A percentile compares a stretch with the other conserved stretches of the same genome.
phyloP scores from a whole-genome alignment of 148 eudicot species.

The Nepenthes mirabilis region DNA sequence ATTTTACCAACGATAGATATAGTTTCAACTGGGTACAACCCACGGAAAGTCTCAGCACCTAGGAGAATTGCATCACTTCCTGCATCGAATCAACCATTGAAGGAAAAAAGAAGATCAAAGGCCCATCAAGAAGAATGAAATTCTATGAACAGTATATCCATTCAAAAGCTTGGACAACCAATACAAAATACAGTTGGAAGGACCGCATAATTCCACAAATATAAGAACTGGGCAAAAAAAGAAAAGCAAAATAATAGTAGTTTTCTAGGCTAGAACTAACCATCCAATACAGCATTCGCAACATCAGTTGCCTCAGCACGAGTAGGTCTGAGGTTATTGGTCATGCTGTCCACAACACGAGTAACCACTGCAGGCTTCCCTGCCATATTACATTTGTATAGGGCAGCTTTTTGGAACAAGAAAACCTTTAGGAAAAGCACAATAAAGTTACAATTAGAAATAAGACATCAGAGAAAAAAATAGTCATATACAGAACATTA shows the following conservation, averaged over 20 bases:
- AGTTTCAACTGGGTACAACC: conserved; percentile 84
- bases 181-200: background rate
- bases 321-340: conserved; percentile 90
- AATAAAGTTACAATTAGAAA: background rate
- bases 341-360: conserved; percentile 99
- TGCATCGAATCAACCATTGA: conserved; percentile 15
- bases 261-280: conserved; percentile 13
- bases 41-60: conserved; percentile 93
- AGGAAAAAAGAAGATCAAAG: background rate
- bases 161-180: background rate
- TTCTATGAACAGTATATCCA: background rate
- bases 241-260: background rate
- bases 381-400: conserved; percentile 91
- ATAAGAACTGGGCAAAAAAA: background rate
- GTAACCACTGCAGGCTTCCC: conserved; percentile 97
- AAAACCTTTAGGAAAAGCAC: conserved; percentile 46
- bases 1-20: conserved; percentile 77
- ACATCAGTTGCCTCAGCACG: conserved; percentile 99
- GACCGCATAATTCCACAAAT: background rate
- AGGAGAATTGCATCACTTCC: conserved; percentile 98
- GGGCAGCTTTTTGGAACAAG: conserved; percentile 91
- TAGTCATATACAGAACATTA: background rate
- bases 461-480: background rate
- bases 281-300: conserved; percentile 95
- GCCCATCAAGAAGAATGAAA: background rate